A percentile compares a stretch with the other conserved stretches of the same genome.
Conservation (phyloP, 192 early-diverging fungal genomes). For the Entrophospora sp. region DNA sequence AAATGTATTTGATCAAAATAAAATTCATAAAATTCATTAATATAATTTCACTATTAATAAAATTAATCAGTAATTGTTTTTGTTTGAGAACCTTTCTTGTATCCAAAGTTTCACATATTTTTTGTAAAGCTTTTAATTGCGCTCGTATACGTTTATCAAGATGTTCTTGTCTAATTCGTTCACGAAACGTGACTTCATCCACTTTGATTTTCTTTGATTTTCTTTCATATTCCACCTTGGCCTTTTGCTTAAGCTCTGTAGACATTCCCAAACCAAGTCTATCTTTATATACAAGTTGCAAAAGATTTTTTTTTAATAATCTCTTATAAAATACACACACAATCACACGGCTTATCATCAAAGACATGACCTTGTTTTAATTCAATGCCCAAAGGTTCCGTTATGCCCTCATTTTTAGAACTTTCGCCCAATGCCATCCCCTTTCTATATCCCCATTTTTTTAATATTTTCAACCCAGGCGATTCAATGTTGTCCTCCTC, state of each 20-base stretch:
- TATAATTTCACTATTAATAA: too few species aligned
- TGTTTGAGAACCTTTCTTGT: constrained; percentile 15
- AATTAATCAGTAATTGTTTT: too few species aligned
- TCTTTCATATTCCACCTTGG: constrained; percentile 12
- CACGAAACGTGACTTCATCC: constrained; percentile 27
- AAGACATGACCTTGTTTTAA: constrained; percentile 4
- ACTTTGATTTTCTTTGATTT: constrained; percentile 19
- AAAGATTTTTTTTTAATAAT: background rate
- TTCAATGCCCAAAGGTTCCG: constrained; percentile 12
- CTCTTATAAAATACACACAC: background rate
- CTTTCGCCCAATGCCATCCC: constrained; percentile 27
- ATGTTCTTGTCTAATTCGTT: constrained; percentile 12
- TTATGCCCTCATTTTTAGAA: background rate
- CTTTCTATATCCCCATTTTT: constrained; percentile 36
- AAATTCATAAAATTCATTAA: background rate
- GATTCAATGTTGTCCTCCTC: constrained; percentile 23
- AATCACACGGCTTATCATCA: background rate
- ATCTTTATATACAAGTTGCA: too few species aligned
- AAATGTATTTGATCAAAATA: background rate
- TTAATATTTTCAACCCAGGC: constrained; percentile 35
- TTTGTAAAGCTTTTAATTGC: constrained; percentile 20
- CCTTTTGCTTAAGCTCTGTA: constrained; percentile 20
- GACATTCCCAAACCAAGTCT: constrained; percentile 32
- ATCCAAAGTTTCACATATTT: constrained; percentile 30
- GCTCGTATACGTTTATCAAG: constrained; percentile 17